These are phyloP conservation scores for Passiflora organensis DNA, from an alignment of 345 rosid genomes.

Conservation along the genomic window DNA sequence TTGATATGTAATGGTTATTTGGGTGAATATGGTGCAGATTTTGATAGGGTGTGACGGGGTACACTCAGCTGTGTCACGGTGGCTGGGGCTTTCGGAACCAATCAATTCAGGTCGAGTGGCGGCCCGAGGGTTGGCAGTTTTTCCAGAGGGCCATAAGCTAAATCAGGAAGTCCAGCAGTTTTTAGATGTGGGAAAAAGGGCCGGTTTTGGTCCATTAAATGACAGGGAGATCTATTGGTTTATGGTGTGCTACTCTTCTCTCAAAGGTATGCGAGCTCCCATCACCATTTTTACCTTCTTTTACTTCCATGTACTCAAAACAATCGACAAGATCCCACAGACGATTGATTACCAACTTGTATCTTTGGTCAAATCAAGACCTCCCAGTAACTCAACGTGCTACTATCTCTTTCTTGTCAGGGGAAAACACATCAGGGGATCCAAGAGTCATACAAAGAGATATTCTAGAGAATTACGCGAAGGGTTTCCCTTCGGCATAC, in stretches of 20 bases:
- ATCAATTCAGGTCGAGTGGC: constrained; percentile 26
- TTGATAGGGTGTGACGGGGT: constrained; percentile 50
- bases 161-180: constrained; percentile 11
- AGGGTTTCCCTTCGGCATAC: constrained; percentile 20
- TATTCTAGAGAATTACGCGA: constrained; percentile 13
- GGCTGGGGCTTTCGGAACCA: constrained; percentile 27
- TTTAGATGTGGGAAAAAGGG: constrained; percentile 22
- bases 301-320: background rate
- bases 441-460: constrained; percentile 27
- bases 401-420: constrained; percentile 21
- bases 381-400: too few relatives aligned
- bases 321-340: too few relatives aligned
- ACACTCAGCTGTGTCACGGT: constrained; percentile 31
- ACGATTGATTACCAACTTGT: too few relatives aligned
- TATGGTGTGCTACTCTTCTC: constrained; percentile 12
- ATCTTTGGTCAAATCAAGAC: too few relatives aligned
- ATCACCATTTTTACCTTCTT: background rate
- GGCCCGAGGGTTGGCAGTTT: constrained; percentile 27
- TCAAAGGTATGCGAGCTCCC: constrained; percentile 14
- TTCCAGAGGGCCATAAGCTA: constrained; percentile 27
- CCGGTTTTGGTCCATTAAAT: constrained; percentile 20
- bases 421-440: constrained; percentile 5
- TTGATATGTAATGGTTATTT: background rate
- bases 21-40: constrained; percentile 6
- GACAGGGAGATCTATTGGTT: constrained; percentile 32